These are phyloP conservation scores for Phytophthora fragariae DNA, from an alignment of 352 stramenopile genomes.

Conservation along the genomic window DNA sequence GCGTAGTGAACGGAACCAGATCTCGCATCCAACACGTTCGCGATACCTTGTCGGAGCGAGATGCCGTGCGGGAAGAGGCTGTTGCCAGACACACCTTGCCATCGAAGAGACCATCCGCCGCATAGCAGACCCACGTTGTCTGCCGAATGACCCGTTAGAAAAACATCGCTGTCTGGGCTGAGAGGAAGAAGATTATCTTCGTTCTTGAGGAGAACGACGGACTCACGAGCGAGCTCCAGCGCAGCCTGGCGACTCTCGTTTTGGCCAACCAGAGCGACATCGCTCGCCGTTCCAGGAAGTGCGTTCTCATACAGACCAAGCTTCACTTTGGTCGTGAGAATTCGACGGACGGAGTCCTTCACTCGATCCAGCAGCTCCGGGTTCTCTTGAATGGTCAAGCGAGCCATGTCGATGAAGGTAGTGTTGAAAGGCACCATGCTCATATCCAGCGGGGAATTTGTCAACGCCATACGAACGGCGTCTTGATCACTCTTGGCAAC, in stretches of 20 bases:
- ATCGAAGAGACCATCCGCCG: conserved; percentile 87
- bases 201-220: conserved; percentile 90
- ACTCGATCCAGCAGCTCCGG: conserved; percentile 54
- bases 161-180: conserved; percentile 38
- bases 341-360: conserved; percentile 60
- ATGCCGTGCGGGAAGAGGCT: conserved; percentile 66
- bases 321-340: conserved; percentile 79
- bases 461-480: conserved; percentile 73
- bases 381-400: conserved; percentile 44
- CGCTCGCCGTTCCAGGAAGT: conserved; percentile 51
- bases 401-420: conserved; percentile 62
- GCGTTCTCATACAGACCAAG: conserved; percentile 77
- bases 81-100: conserved; percentile 85
- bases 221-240: conserved; percentile 79
- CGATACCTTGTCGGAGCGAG: conserved; percentile 67
- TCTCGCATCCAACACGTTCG: conserved; percentile 37
- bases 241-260: conserved; percentile 59
- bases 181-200: conserved; percentile 63
- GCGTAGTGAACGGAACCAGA: conserved; percentile 45
- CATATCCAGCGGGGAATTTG: conserved; percentile 90
- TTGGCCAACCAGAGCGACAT: conserved; percentile 59
- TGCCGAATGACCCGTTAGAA: conserved; percentile 73
- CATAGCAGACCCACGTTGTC: conserved; percentile 80
- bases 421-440: conserved; percentile 85
- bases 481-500: conserved; percentile 58